Conservation (phyloP, 208 protist genomes). For the Acanthamoeba rhysodes region DNA sequence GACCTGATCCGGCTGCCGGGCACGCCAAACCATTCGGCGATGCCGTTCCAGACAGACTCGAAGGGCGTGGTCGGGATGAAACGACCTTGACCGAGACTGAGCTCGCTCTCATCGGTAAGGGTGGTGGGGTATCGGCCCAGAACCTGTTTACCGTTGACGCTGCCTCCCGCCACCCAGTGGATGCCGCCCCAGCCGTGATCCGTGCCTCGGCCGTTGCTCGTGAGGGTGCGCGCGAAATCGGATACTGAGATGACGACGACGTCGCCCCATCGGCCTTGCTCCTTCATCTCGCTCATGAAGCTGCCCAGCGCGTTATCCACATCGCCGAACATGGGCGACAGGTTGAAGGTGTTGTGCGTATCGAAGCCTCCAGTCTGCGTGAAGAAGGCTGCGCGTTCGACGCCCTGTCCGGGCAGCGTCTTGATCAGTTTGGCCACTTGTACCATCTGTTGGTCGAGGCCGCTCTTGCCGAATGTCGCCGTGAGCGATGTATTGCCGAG, state of each 20-base stretch:
- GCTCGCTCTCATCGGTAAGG: constrained; percentile 12
- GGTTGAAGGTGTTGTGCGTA: constrained; percentile 59
- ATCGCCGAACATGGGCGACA: background rate
- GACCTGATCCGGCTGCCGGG: background rate
- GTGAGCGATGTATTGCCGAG: background rate
- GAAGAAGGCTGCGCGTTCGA: constrained; percentile 73
- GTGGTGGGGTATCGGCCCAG: constrained; percentile 56
- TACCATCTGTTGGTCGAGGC: constrained; percentile 13
- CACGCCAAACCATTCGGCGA: constrained; percentile 77
- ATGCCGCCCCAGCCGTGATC: constrained; percentile 80
- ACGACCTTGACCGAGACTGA: constrained; percentile 13
- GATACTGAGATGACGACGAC: constrained; percentile 52
- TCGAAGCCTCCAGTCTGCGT: constrained; percentile 72
- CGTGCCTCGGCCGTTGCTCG: constrained; percentile 73
- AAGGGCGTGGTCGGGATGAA: constrained; percentile 70
- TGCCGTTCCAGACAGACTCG: constrained; percentile 72
- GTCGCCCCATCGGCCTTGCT: constrained; percentile 62
- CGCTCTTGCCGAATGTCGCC: background rate
- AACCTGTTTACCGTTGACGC: constrained; percentile 60
- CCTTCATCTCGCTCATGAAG: constrained; percentile 76
- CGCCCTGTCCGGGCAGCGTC: too few species aligned
- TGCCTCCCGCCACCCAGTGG: constrained; percentile 60
- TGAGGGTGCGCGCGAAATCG: constrained; percentile 76
- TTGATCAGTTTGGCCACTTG: constrained; percentile 76
- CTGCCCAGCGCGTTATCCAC: constrained; percentile 60